Evolutionary conservation across 2,329 filamentous ascomycete species (phyloP), one percentile per base, ranked within the genome.

Genomic region (Fusarium luffae): DNA sequence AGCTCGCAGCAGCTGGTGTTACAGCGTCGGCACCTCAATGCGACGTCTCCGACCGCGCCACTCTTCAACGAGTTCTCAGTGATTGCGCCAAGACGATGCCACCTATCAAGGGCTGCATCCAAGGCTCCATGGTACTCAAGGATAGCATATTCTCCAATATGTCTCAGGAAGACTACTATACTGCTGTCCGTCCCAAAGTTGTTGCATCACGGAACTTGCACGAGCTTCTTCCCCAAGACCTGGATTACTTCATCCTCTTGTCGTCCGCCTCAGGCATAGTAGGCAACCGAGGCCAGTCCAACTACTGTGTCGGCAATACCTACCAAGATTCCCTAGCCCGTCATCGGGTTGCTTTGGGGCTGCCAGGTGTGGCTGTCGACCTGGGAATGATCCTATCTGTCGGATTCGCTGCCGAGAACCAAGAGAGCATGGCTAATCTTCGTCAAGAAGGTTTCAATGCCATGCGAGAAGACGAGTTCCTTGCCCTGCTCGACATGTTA

Each of bases 201-300:
- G 77, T 82, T 9, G 86, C 85, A 8, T 84, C 83, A 4, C 85
- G 83, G 82, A 88, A 88, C 73, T 80, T 88, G 54, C 85, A 88
- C 73, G 77, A 82, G 18, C 43, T 63, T 7, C 54, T 63, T 25
- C 43, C 42, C 2, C 25, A 42, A 6, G 18, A 46, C 28, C 78
- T 86, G 2, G 84, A 86, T 74, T 87, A 88, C 77, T 88, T 88
- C 75, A 77, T 86, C 25, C 80, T 83, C 27, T 82, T 86, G n/a
- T 88, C 86, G 0, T 85, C 85, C 5, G 81, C 83, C 1, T 82
- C 84, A 4, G 82, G 85, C n/a, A 79, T 84, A 3, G 84, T 87
- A 16, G 85, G 85, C 1, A 84, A 85, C 73, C 79, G 79, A 47
- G 83, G 83, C 0, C 85, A 88, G 64, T 83, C 85, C 7, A 84